Conservation (phyloP, 352 stramenopile species). For the Phytopythium chamaehyphon region DNA sequence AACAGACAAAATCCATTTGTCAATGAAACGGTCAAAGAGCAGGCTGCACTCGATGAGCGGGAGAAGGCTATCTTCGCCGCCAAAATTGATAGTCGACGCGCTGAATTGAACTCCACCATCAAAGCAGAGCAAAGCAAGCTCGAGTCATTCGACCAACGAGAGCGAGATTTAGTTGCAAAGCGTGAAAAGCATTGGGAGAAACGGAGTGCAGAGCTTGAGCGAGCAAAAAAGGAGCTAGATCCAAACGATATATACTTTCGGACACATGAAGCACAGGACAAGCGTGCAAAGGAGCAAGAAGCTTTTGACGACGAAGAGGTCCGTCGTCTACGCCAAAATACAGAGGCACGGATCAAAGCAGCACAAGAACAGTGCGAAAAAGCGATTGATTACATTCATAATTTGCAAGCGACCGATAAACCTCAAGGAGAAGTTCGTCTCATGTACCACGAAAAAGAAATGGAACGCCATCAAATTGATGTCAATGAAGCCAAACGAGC, state of each 20-base stretch:
- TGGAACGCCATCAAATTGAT: constrained; percentile 39
- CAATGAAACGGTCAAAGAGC: constrained; percentile 24
- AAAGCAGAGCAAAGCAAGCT: constrained; percentile 54
- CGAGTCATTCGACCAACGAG: constrained; percentile 40
- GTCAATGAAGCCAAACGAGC: constrained; percentile 41
- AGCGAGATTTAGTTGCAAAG: constrained; percentile 41
- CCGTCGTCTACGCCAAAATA: constrained; percentile 31
- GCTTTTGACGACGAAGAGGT: constrained; percentile 52
- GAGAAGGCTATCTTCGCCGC: constrained; percentile 49
- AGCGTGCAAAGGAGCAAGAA: constrained; percentile 50
- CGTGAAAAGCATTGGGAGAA: constrained; percentile 62
- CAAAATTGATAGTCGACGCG: constrained; percentile 39
- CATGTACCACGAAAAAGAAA: constrained; percentile 58
- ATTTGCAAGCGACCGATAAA: constrained; percentile 31
- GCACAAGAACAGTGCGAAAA: constrained; percentile 34
- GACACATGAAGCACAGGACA: constrained; percentile 57
- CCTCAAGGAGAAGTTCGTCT: constrained; percentile 49
- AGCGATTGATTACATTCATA: constrained; percentile 29
- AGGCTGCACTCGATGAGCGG: constrained; percentile 20
- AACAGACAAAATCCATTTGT: constrained; percentile 39
- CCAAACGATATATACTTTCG: constrained; percentile 77
- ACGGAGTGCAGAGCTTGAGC: constrained; percentile 53
- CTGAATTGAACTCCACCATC: constrained; percentile 27
- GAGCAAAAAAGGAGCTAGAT: constrained; percentile 68
- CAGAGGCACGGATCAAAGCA: constrained; percentile 35